Base-by-base conservation (phyloP, 2,329 filamentous ascomycete species). In the Cladosporium sp. region DNA sequence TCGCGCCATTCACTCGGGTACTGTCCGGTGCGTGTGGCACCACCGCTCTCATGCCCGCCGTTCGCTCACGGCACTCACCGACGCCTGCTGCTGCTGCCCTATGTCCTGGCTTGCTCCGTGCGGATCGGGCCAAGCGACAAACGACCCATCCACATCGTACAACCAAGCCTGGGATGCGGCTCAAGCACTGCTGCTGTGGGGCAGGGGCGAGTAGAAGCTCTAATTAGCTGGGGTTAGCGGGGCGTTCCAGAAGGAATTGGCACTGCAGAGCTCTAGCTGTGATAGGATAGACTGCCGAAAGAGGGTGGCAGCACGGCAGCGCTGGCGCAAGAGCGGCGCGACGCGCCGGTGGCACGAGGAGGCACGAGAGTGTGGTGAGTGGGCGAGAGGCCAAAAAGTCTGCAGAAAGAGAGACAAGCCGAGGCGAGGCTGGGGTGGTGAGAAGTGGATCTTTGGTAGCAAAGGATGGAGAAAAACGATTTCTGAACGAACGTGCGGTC, bases 151-250 rank as follows among this genome's bases (percentile, higher is more conserved):
- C 22, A 5, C 22, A 9, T 27, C 9, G 22, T 11, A n/a, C 16
- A 11, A 38, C 45, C 45, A 48, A 39, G 45, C 45, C 27, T 48
- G 45, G 22, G 29, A 35, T 48, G 45, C 45, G 45, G 45, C 45
- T 48, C 45, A 48, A 48, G 45, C 45, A 48, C 25, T 48, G 45
- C 25, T 40, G 25, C 3, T 16, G 36, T 40, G 45, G 45, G 18
- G 18, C 15, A 13, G 35, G 11, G 7, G 36, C 27, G 35, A 40
- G 45, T 35, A 47, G 43, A 47, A 47, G 35, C 35, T 47, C 38
- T 35, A 38, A 19, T 48, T 48, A 40, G 36, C n/a, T 36, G 45
- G 19, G 30, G 32, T 18, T 22, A 30, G 16, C 9, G 19, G 3
- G 36, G 45, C 19, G 27, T 48, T 48, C 45, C 38, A 36, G 45